Conservation (phyloP, 805 yeast species). For the Grigorovia yakushimaensis region DNA sequence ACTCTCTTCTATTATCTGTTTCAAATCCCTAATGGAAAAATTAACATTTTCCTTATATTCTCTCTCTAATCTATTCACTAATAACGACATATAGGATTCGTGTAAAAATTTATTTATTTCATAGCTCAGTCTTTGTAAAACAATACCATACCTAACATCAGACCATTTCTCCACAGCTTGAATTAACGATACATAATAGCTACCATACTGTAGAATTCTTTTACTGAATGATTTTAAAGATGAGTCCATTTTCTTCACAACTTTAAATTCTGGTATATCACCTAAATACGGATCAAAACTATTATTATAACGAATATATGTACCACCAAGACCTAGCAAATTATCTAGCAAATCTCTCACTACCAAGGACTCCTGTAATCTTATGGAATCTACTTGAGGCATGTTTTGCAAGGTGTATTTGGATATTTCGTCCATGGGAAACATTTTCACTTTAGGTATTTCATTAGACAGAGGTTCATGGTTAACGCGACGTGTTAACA, state of each 20-base stretch:
- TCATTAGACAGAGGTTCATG: slow-evolving; percentile 28
- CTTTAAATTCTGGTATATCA: slow-evolving; percentile 54
- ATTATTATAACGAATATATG: slow-evolving; percentile 59
- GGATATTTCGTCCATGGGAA: slow-evolving; percentile 32
- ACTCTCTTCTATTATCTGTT: slow-evolving; percentile 36
- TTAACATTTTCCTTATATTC: slow-evolving; percentile 38
- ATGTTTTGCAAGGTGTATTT: slow-evolving; percentile 13
- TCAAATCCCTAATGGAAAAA: slow-evolving; percentile 53
- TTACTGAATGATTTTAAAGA: slow-evolving; percentile 62
- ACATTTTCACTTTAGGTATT: slow-evolving; percentile 31
- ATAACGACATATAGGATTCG: slow-evolving; percentile 27
- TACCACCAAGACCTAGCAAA: slow-evolving; percentile 67
- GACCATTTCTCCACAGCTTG: slow-evolving; percentile 53
- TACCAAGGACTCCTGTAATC: slow-evolving; percentile 64
- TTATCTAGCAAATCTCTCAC: slow-evolving; percentile 61
- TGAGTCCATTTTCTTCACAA: slow-evolving; percentile 63
- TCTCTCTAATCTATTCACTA: slow-evolving; percentile 40
- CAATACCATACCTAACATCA: slow-evolving; percentile 52
- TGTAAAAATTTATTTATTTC: slow-evolving; percentile 41
- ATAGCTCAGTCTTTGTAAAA: slow-evolving; percentile 62
- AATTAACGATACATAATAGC: slow-evolving; percentile 46
- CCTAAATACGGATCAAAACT: slow-evolving; percentile 40
- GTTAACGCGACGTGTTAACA: slow-evolving; percentile 26
- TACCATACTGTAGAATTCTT: slow-evolving; percentile 52
- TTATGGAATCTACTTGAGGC: slow-evolving; percentile 28